A percentile compares a stretch with the other conserved stretches of the same genome.
Conservation (phyloP, 2,329 filamentous ascomycete species). For the Neospermospora avenae region DNA sequence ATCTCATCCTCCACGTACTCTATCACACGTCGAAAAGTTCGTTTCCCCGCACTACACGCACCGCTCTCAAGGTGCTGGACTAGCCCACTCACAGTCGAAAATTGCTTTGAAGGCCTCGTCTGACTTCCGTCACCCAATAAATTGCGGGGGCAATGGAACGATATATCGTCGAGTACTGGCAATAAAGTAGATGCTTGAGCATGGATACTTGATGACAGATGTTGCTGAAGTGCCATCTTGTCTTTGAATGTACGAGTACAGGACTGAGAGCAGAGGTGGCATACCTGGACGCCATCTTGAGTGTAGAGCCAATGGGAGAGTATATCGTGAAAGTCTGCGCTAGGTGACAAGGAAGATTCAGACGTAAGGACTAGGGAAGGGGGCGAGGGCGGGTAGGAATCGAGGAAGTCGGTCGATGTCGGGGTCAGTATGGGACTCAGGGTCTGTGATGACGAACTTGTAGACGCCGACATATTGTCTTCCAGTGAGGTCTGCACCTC, state of each 20-base stretch:
- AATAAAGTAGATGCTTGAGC: background rate
- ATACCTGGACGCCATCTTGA: background rate
- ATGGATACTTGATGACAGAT: constrained; percentile 7
- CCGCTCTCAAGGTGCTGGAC: constrained; percentile 19
- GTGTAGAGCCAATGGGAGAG: background rate
- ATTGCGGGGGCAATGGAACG: constrained; percentile 14
- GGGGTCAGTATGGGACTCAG: background rate
- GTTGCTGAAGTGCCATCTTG: constrained; percentile 7
- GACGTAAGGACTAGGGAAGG: background rate
- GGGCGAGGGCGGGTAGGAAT: constrained; percentile 3
- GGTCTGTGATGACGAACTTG: background rate
- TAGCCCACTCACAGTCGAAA: constrained; percentile 16
- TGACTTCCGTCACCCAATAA: constrained; percentile 8
- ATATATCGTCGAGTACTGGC: constrained; percentile 10
- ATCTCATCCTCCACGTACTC: constrained; percentile 16
- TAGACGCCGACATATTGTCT: background rate
- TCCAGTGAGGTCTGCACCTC: background rate
- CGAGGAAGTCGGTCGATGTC: constrained; percentile 5
- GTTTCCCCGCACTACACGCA: constrained; percentile 9
- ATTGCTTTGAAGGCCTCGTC: constrained; percentile 2
- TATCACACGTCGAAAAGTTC: constrained; percentile 12
- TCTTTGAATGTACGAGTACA: constrained; percentile 9
- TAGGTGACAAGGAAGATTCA: background rate
- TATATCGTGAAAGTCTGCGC: background rate
- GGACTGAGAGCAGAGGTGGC: constrained; percentile 3